Base-by-base conservation (phyloP, 2,329 filamentous ascomycete species). In the Exophiala lecanii-corni region DNA sequence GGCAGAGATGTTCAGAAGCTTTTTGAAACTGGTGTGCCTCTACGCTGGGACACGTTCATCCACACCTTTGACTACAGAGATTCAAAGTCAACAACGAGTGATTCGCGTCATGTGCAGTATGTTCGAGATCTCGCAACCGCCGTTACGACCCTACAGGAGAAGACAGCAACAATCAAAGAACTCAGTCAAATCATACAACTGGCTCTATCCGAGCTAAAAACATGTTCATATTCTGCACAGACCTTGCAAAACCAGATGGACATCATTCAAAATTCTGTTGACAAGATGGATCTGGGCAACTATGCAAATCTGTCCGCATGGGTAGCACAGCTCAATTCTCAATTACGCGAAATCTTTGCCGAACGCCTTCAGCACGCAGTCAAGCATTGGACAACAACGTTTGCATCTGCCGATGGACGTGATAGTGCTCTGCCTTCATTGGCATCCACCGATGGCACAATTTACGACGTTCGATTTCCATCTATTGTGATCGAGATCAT, bases 1-100 rank as follows among this genome's bases (percentile, higher is more conserved):
- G 81, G 89, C 54, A 95, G 94, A 53, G 88, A 96, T 49, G 87
- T 92, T 1, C 89, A 95, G 59, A 71, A 72, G 32, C 75, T 95
- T 49, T 82, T 98, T 48, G 75, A 76, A 15, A 96, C 94, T 65
- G 92, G 94, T 46, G 78, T 97, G 20, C 88, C 88, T 1, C 69
- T 98, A 19, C 82, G 89, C 57, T 99, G 92, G 92, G 92, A 98
- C 60, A 95, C 92, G 0, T 97, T 99, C 57, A 87, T 98, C 40
- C 91, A 96, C 62, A 89, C 89, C 2, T 96, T 96, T 63, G 92
- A 98, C 62, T 89, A 89, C 55, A 79, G 89, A 51, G 84, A 81
- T 52, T 78, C 77, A 57, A 71, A 64, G 51, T 65, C 76, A 50
- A 56, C 76, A 48, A 67, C 78, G 56, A 59, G 74, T 44, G 89